A percentile compares a stretch with the other conserved stretches of the same genome.
Conservation (phyloP, 331 rosid species). For the Pyracantha coccinea region DNA sequence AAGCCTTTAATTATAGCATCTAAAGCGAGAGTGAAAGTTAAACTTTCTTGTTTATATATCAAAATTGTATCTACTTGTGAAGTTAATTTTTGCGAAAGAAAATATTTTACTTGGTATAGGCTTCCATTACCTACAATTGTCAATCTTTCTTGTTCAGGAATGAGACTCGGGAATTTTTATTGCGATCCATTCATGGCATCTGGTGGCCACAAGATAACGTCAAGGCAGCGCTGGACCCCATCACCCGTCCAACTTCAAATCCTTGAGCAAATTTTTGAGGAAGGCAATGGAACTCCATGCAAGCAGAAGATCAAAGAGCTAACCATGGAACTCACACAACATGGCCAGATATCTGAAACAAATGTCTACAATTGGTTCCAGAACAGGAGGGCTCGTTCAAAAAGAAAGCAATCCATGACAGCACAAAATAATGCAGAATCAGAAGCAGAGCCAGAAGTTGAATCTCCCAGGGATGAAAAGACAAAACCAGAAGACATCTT, state of each 20-base stretch:
- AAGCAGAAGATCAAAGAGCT: constrained; percentile 69
- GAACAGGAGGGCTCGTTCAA: constrained; percentile 78
- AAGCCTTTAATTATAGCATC: no score
- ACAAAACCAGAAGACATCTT: constrained; percentile 22
- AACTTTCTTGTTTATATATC: no score
- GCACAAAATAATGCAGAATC: constrained; percentile 25
- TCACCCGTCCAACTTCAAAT: constrained; percentile 61
- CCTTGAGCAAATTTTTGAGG: constrained; percentile 55
- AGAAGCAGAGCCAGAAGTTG: constrained; percentile 38
- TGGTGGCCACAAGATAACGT: constrained; percentile 52
- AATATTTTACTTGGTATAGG: not conserved
- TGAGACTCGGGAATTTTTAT: constrained; percentile 47
- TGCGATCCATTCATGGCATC: constrained; percentile 65
- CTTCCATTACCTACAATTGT: not conserved
- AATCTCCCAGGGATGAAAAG: constrained; percentile 48
- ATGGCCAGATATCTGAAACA: constrained; percentile 73
- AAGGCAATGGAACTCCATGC: constrained; percentile 68
- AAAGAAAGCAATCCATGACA: constrained; percentile 48
- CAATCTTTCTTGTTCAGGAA: constrained; percentile 26
- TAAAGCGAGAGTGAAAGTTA: no score
- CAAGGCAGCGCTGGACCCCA: constrained; percentile 80
- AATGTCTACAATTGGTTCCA: constrained; percentile 89
- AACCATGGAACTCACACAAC: constrained; percentile 44
- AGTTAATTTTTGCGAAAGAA: not conserved
- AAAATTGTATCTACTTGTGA: not conserved